phyloP scores from a whole-genome alignment of 1,139 yeast species.

The Arxiozyma heterogenica region DNA sequence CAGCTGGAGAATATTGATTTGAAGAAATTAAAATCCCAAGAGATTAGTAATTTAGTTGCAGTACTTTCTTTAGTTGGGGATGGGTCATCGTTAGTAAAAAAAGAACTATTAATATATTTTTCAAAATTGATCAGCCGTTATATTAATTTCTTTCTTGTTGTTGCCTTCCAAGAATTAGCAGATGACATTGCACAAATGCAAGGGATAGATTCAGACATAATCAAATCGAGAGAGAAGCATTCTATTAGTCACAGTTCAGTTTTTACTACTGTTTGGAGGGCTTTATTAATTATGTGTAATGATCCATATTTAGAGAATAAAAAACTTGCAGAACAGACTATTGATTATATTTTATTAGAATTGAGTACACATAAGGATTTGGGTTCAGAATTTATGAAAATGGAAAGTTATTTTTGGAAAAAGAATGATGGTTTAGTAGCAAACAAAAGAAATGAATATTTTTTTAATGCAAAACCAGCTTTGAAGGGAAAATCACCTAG shows the following conservation, averaged over 20 bases:
- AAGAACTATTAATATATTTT: slow-evolving; percentile 71
- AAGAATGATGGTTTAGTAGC: slow-evolving; percentile 27
- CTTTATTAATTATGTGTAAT: slow-evolving; percentile 67
- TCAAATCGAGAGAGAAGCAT: slow-evolving; percentile 21
- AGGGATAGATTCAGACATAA: slow-evolving; percentile 37
- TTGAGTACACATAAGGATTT: slow-evolving; percentile 59
- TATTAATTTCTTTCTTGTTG: slow-evolving; percentile 66
- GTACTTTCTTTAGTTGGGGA: slow-evolving; percentile 54
- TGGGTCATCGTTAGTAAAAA: slow-evolving; percentile 82
- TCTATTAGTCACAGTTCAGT: slow-evolving; percentile 67
- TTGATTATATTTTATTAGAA: slow-evolving; percentile 63
- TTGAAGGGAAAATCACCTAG: not conserved
- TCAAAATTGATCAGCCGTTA: slow-evolving; percentile 67
- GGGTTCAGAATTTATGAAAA: slow-evolving; percentile 51
- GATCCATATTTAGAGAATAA: slow-evolving; percentile 86
- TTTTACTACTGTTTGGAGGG: slow-evolving; percentile 84
- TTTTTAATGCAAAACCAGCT: slow-evolving; percentile 4
- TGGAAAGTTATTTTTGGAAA: slow-evolving; percentile 55
- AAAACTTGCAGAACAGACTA: slow-evolving; percentile 60
- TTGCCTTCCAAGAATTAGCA: slow-evolving; percentile 78
- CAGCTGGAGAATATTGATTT: slow-evolving; percentile 27
- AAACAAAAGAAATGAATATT: slow-evolving; percentile 9
- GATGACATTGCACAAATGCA: slow-evolving; percentile 68
- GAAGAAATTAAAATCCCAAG: slow-evolving; percentile 35
- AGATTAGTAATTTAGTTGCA: slow-evolving; percentile 37